phyloP scores from a whole-genome alignment of 768 basidiomycete species.

The Rossbeevera mucosa region DNA sequence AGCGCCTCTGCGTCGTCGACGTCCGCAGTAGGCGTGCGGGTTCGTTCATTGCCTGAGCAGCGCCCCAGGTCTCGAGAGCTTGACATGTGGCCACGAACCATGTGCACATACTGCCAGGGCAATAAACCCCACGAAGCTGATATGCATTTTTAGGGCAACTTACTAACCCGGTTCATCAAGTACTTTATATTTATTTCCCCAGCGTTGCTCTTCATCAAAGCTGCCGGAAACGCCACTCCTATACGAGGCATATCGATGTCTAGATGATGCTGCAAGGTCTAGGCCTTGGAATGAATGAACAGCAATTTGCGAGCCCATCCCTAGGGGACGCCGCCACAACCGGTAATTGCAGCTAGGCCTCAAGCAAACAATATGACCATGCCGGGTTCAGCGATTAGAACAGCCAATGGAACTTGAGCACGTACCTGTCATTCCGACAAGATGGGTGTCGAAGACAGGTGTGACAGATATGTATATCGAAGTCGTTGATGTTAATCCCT shows the following conservation, averaged over 20 bases:
- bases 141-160: constrained; percentile 10
- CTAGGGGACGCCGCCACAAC: constrained; percentile 1
- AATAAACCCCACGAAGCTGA: constrained; percentile 27
- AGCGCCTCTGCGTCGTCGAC: neutral
- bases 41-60: neutral
- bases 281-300: neutral
- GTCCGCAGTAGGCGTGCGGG: neutral
- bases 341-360: constrained; percentile 3
- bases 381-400: constrained; percentile 13
- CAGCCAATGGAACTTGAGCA: constrained; percentile 4
- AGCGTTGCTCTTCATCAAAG: constrained; percentile 3
- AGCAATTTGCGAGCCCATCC: neutral
- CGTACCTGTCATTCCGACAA: constrained; percentile 10
- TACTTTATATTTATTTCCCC: constrained; percentile 4
- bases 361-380: constrained; percentile 15
- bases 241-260: neutral
- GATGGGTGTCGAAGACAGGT: constrained; percentile 6
- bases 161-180: constrained; percentile 16
- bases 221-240: constrained; percentile 20
- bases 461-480: constrained; percentile 9
- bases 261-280: neutral
- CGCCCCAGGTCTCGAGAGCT: neutral
- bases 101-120: constrained; percentile 9
- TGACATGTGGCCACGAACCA: constrained; percentile 1
- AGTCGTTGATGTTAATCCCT: constrained; percentile 23